phyloP scores from a whole-genome alignment of 495 filamentous ascomycete genomes.

The Penicillium turbatum region DNA sequence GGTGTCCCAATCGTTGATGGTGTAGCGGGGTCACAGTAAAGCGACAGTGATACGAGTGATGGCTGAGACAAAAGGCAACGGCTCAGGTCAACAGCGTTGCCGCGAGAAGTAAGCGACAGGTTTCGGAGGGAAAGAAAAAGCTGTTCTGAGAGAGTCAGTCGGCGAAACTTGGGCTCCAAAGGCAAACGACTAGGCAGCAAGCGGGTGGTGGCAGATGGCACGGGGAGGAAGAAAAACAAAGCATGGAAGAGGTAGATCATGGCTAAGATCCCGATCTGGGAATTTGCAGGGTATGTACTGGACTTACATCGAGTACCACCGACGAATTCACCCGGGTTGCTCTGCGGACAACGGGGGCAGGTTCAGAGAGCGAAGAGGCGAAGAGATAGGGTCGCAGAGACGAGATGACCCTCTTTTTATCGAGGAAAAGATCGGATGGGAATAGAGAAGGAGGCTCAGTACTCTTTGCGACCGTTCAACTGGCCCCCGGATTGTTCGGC shows the following conservation, averaged over 20 bases:
- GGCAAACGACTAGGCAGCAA: conserved; percentile 1
- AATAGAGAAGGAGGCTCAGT: background rate
- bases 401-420: background rate
- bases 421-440: background rate
- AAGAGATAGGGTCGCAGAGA: background rate
- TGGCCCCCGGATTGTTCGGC: background rate
- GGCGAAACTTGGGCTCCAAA: background rate
- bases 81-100: background rate
- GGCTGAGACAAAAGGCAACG: background rate
- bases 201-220: conserved; percentile 5
- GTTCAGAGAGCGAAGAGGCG: background rate
- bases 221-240: background rate
- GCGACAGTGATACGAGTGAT: background rate
- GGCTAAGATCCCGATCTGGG: background rate
- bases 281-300: background rate
- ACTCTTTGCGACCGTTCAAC: background rate
- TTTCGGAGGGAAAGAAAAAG: background rate
- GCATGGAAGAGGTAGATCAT: background rate
- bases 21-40: background rate
- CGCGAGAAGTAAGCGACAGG: background rate
- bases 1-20: background rate
- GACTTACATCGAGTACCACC: background rate
- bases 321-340: background rate
- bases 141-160: background rate
- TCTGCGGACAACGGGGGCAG: background rate